Evolutionary conservation across 2,329 filamentous ascomycete genomes (phyloP).

Genomic region (Allantophomopsis lycopodina): DNA sequence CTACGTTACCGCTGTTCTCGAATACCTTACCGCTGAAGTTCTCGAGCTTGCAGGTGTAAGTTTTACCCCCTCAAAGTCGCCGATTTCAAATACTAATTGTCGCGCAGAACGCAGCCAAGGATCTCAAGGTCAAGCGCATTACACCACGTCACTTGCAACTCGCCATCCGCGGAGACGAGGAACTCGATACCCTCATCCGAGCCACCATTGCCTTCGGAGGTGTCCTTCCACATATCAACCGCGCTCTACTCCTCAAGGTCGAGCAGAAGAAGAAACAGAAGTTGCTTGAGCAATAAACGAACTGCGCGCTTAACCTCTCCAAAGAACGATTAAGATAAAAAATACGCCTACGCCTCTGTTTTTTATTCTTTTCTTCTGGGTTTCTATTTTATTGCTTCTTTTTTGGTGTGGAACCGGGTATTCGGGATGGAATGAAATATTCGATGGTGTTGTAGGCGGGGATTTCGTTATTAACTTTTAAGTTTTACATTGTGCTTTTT

Average conservation of each 20-base stretch:
- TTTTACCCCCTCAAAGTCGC: constrained; percentile 14
- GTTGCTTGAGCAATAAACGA: constrained; percentile 23
- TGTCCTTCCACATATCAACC: constrained; percentile 98
- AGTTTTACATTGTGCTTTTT: too few relatives aligned
- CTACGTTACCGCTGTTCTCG: constrained; percentile 94
- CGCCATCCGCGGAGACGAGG: constrained; percentile 95
- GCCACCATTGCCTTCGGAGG: constrained; percentile 97
- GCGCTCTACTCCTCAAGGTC: constrained; percentile 86
- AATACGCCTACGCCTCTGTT: not conserved
- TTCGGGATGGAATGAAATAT: constrained; percentile 1
- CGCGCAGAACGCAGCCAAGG: constrained; percentile 81
- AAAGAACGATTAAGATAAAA: too few relatives aligned
- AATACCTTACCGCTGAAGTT: constrained; percentile 96
- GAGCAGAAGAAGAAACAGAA: constrained; percentile 92
- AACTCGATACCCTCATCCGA: constrained; percentile 92
- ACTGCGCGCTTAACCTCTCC: too few relatives aligned
- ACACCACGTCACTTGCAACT: constrained; percentile 95
- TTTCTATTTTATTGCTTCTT: too few relatives aligned
- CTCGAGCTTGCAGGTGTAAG: constrained; percentile 85
- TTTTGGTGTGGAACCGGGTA: not conserved
- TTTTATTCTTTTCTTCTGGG: not conserved
- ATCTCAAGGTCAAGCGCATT: constrained; percentile 99
- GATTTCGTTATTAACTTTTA: not conserved
- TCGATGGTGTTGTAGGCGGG: constrained; percentile 2
- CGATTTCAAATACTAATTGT: constrained; percentile 5